Evolutionary conservation across 768 basidiomycete genomes (phyloP).

Genomic region (Suillus weaverae): DNA sequence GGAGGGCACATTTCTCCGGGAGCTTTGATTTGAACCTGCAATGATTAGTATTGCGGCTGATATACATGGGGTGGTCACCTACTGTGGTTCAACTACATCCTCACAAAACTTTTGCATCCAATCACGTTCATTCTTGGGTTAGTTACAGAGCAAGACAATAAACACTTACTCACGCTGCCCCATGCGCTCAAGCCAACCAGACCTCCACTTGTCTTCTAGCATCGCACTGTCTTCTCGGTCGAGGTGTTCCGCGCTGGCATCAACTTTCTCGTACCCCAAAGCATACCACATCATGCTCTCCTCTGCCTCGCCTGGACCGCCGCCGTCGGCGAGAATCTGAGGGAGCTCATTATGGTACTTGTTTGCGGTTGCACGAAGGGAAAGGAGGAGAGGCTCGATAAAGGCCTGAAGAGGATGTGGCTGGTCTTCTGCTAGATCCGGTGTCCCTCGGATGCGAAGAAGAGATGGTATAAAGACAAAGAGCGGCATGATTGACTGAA

Average conservation of each 20-base stretch:
- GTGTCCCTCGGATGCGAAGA: constrained; percentile 44
- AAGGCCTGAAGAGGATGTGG: constrained; percentile 57
- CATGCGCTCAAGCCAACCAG: constrained; percentile 60
- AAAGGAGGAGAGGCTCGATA: constrained; percentile 64
- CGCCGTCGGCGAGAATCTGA: constrained; percentile 55
- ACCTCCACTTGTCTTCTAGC: constrained; percentile 55
- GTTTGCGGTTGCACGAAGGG: constrained; percentile 48
- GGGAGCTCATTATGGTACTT: constrained; percentile 69
- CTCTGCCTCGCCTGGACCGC: constrained; percentile 62
- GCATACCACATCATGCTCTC: constrained; percentile 80
- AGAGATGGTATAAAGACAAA: constrained; percentile 55
- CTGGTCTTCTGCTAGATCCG: constrained; percentile 23
- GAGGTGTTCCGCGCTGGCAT: constrained; percentile 21
- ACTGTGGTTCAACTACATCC: constrained; percentile 66
- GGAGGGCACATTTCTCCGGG: constrained; percentile 53
- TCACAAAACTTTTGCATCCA: constrained; percentile 78
- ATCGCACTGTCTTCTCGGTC: constrained; percentile 23
- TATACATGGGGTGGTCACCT: constrained; percentile 23
- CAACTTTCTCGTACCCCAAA: constrained; percentile 57
- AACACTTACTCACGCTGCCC: constrained; percentile 64
- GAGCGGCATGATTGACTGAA: constrained; percentile 75
- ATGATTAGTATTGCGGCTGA: constrained; percentile 4
- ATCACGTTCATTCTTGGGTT: constrained; percentile 42
- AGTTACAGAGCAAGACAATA: not conserved
- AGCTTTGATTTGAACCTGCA: constrained; percentile 55